Conservation (phyloP, 129 eudicot species). For the Chrysanthemum seticuspe region DNA sequence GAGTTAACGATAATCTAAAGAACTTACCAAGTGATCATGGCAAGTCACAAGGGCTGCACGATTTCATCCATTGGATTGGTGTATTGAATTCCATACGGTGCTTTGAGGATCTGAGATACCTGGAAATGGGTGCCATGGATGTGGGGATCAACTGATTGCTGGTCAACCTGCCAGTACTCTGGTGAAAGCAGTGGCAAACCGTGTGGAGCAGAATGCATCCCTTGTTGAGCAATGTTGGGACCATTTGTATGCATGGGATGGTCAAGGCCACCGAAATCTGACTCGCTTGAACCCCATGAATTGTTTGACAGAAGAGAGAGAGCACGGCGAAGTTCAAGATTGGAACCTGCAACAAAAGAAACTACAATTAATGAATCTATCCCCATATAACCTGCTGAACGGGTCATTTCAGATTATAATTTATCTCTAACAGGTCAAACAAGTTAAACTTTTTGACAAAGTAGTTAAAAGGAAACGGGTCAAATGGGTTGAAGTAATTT, state of each 20-base stretch:
- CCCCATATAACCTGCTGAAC: too few relatives aligned
- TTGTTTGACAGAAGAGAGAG: constrained; percentile 99
- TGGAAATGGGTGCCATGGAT: constrained; percentile 37
- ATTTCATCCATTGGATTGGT: constrained; percentile 29
- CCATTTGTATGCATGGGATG: constrained; percentile 42
- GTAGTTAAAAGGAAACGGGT: too few relatives aligned
- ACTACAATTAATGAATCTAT: background rate
- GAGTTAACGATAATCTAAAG: constrained; percentile 3
- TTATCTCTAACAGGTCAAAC: too few relatives aligned
- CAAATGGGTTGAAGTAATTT: too few relatives aligned
- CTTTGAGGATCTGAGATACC: constrained; percentile 35
- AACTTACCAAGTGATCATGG: constrained; percentile 1
- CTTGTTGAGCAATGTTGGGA: constrained; percentile 28
- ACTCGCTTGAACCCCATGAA: constrained; percentile 57
- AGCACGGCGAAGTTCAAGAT: constrained; percentile 72
- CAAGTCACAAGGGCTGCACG: constrained; percentile 35
- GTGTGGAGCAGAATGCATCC: constrained; percentile 41
- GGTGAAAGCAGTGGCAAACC: constrained; percentile 43
- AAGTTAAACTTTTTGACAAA: too few relatives aligned
- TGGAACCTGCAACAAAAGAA: constrained; percentile 22
- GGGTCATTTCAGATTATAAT: too few relatives aligned
- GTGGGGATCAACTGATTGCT: constrained; percentile 31
- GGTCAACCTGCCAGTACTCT: constrained; percentile 59
- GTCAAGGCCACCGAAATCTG: constrained; percentile 35
- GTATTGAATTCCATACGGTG: constrained; percentile 23